phyloP scores from a whole-genome alignment of 1,284 basidiomycete genomes.

The Rhodotorula mucilaginosa region DNA sequence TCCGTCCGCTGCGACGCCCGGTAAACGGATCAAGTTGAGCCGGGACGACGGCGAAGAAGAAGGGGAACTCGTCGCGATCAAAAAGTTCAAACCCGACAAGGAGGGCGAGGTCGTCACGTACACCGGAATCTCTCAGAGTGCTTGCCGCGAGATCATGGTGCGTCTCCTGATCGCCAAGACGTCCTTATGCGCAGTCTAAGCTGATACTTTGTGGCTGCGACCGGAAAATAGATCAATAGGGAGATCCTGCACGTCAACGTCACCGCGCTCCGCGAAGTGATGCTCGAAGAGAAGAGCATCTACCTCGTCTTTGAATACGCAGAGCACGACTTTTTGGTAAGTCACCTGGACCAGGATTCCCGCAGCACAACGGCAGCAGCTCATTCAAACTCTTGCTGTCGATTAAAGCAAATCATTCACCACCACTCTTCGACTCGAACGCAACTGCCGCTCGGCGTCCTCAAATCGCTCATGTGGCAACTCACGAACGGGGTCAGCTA shows the following conservation, averaged over 20 bases:
- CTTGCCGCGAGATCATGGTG: slow-evolving; percentile 91
- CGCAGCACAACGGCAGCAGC: neutral
- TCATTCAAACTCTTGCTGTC: neutral
- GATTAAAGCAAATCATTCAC: slow-evolving; percentile 86
- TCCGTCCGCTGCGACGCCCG: slow-evolving; percentile 32
- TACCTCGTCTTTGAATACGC: slow-evolving; percentile 99
- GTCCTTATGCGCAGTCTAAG: neutral
- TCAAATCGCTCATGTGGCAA: slow-evolving; percentile 92
- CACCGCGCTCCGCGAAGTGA: slow-evolving; percentile 86
- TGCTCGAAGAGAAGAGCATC: slow-evolving; percentile 95
- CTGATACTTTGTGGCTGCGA: neutral
- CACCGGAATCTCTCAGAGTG: slow-evolving; percentile 96
- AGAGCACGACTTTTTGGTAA: slow-evolving; percentile 92
- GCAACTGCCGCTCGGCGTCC: slow-evolving; percentile 69
- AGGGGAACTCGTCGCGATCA: slow-evolving; percentile 82
- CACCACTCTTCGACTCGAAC: slow-evolving; percentile 87
- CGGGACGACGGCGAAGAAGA: slow-evolving; percentile 62
- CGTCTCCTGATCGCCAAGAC: slow-evolving; percentile 43
- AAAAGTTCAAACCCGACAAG: slow-evolving; percentile 99
- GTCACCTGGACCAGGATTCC: slow-evolving; percentile 45
- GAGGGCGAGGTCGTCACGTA: slow-evolving; percentile 87
- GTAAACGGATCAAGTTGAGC: slow-evolving; percentile 35
- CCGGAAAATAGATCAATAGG: slow-evolving; percentile 70
- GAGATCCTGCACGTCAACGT: slow-evolving; percentile 93
- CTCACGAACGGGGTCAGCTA: slow-evolving; percentile 94